phyloP scores from a whole-genome alignment of 2,329 filamentous ascomycete genomes.

The Cordyceps tenuipes region DNA sequence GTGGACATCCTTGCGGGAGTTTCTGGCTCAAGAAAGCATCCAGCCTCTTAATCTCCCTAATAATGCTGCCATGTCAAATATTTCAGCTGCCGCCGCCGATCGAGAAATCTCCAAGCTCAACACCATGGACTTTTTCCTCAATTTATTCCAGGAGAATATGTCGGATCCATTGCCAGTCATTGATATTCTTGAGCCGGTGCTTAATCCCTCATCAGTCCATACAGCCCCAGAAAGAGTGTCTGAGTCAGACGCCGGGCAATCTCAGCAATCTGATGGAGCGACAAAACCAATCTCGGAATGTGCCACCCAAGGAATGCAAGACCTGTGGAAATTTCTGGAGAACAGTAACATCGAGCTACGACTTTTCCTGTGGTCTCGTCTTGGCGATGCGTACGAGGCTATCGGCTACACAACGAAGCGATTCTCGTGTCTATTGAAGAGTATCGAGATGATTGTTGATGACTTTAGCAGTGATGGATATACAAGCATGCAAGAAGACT shows the following conservation, averaged over 20 bases:
- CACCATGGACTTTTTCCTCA: slow-evolving; percentile 93
- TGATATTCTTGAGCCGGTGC: slow-evolving; percentile 82
- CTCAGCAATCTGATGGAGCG: slow-evolving; percentile 15
- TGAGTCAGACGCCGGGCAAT: slow-evolving; percentile 1
- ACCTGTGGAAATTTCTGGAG: slow-evolving; percentile 79
- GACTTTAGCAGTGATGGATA: slow-evolving; percentile 57
- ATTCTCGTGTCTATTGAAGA: slow-evolving; percentile 76
- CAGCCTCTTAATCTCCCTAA: slow-evolving; percentile 60
- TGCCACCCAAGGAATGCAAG: slow-evolving; percentile 52
- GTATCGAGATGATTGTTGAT: slow-evolving; percentile 71
- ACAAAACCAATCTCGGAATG: slow-evolving; percentile 40
- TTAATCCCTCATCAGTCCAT: slow-evolving; percentile 61
- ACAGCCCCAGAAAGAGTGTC: slow-evolving; percentile 12
- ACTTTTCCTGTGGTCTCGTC: slow-evolving; percentile 79
- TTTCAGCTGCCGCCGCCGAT: slow-evolving; percentile 76
- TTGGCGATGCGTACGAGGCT: slow-evolving; percentile 79
- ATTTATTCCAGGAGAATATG: slow-evolving; percentile 75
- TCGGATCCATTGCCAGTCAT: slow-evolving; percentile 78
- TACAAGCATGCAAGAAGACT: slow-evolving; percentile 47
- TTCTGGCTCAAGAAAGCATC: slow-evolving; percentile 33
- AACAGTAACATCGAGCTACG: slow-evolving; percentile 75
- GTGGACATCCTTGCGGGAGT: slow-evolving; percentile 50
- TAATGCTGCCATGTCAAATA: slow-evolving; percentile 79
- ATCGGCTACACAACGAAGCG: slow-evolving; percentile 85
- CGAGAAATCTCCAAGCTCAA: slow-evolving; percentile 86